Evolutionary conservation across 192 early-diverging fungal genomes (phyloP).

Genomic region (Allomyces javanicus): DNA sequence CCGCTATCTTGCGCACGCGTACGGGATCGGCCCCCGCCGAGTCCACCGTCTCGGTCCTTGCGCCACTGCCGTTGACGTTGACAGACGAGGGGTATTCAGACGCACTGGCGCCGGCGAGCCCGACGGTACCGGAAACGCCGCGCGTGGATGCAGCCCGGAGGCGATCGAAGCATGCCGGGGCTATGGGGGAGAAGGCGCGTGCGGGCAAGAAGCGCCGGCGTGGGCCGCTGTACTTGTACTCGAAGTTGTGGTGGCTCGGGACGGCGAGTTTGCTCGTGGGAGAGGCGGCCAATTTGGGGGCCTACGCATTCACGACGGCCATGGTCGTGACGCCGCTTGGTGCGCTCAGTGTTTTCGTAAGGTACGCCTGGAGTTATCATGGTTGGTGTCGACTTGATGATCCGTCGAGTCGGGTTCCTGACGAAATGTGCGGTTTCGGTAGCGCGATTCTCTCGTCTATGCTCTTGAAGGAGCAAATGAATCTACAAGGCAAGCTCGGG

Average conservation of each 20-base stretch:
- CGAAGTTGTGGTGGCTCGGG: background rate
- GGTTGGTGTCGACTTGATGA: background rate
- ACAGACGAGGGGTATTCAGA: background rate
- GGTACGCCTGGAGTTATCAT: background rate
- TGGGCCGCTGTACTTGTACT: background rate
- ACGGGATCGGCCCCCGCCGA: no score
- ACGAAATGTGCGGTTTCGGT: background rate
- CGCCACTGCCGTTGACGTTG: background rate
- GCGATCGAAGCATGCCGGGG: background rate
- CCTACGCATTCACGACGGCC: background rate
- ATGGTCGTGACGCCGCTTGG: background rate
- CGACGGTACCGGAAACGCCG: background rate
- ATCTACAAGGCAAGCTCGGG: background rate
- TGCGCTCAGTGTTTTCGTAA: background rate
- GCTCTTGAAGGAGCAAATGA: background rate
- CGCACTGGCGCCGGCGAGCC: background rate
- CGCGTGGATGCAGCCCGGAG: background rate
- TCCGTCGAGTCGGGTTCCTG: background rate
- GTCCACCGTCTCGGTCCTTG: background rate
- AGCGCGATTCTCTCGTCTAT: background rate
- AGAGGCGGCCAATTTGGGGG: background rate
- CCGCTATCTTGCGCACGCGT: no score
- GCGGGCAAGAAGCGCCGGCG: background rate
- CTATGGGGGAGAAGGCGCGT: no score
- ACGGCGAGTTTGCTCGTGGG: background rate